Percentiles rank a stretch among this genome's conserved stretches.
Evolutionary conservation across 1,284 basidiomycete species (phyloP).

Genomic region (Lentinula novae-zelandiae): DNA sequence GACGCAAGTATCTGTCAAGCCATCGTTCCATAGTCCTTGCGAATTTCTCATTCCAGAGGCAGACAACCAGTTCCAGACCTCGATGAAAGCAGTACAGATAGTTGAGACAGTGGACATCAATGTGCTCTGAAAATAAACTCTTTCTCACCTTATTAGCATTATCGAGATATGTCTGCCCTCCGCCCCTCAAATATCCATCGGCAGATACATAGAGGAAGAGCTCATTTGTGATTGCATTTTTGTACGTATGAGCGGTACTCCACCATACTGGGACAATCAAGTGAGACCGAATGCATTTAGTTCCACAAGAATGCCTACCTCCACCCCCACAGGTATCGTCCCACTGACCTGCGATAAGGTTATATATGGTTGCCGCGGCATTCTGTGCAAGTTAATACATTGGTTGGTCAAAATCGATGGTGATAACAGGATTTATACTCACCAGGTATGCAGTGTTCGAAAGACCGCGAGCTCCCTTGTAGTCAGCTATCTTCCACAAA

Average conservation of each 20-base stretch:
- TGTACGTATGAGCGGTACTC: conserved; percentile 49
- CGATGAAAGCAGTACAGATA: background rate
- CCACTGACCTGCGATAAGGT: conserved; percentile 46
- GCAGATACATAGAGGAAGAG: conserved; percentile 50
- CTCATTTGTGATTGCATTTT: conserved; percentile 57
- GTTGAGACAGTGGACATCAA: background rate
- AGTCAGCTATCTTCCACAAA: conserved; percentile 53
- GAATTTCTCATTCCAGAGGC: conserved; percentile 47
- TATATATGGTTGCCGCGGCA: conserved; percentile 42
- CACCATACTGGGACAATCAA: conserved; percentile 44
- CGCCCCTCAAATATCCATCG: conserved; percentile 36
- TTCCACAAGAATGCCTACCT: background rate
- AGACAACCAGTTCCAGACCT: conserved; percentile 44
- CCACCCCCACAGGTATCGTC: conserved; percentile 38
- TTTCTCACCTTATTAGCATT: conserved; percentile 42
- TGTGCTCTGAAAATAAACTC: no score
- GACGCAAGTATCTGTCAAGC: conserved; percentile 35
- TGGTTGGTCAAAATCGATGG: background rate
- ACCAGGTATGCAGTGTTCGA: conserved; percentile 35
- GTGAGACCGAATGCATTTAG: background rate
- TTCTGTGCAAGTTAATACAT: conserved; percentile 21
- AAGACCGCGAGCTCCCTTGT: conserved; percentile 34
- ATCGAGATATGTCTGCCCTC: conserved; percentile 34
- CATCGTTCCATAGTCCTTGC: conserved; percentile 48
- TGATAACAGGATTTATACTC: conserved; percentile 6